Evolutionary conservation across 2,329 filamentous ascomycete genomes (phyloP).

Genomic region (Diplodia corticola): DNA sequence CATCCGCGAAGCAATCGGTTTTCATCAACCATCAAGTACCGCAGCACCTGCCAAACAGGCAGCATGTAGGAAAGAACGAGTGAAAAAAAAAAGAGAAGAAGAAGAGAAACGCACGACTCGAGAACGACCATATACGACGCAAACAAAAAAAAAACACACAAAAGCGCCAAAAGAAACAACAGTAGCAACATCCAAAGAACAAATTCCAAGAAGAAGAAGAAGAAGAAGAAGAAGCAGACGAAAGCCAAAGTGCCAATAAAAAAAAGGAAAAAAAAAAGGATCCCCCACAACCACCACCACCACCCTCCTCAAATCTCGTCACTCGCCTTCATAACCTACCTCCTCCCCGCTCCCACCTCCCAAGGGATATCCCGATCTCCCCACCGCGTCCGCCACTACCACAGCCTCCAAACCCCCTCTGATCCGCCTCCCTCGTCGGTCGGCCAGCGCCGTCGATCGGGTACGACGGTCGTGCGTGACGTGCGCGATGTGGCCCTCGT

Average conservation of each 20-base stretch:
- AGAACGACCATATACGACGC: no score
- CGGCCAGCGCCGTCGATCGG: no score
- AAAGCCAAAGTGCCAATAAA: not conserved
- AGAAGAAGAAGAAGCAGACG: not conserved
- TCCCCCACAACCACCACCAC: constrained; percentile 27
- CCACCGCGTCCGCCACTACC: constrained; percentile 62
- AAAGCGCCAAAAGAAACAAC: no score
- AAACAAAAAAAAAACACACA: no score
- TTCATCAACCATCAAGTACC: not conserved
- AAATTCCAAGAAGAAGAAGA: not conserved
- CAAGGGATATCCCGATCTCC: constrained; percentile 67
- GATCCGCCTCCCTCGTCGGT: constrained; percentile 58
- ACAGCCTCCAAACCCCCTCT: constrained; percentile 66
- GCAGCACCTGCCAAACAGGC: not conserved
- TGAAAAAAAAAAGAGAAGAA: not conserved
- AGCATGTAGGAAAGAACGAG: not conserved
- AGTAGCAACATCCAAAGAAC: no score
- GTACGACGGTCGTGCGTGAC: no score
- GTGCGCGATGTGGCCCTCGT: constrained; percentile 69
- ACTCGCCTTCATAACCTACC: constrained; percentile 51
- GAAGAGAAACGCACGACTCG: not conserved
- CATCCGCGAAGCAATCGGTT: not conserved
- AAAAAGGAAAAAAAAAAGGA: not conserved
- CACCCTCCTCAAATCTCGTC: no score
- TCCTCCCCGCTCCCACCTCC: constrained; percentile 59